Evolutionary conservation across 1,284 basidiomycete species (phyloP).

Genomic region (Trametes polyzona): DNA sequence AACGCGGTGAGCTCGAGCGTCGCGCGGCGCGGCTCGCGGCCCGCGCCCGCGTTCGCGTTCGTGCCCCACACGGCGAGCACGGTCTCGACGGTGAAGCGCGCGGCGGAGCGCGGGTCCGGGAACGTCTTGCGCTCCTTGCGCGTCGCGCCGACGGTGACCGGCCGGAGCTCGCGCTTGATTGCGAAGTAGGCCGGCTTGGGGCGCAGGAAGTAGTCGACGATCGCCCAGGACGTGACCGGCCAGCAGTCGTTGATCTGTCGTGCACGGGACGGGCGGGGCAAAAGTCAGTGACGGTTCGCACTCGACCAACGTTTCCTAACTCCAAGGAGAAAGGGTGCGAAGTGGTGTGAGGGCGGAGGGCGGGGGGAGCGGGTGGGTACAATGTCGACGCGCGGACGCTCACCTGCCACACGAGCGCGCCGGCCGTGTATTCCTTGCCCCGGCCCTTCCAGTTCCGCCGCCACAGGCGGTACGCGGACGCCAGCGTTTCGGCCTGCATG

Average conservation of each 20-base stretch:
- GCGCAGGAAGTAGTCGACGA: slow-evolving; percentile 69
- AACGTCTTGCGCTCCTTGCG: slow-evolving; percentile 71
- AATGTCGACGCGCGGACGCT: slow-evolving; percentile 15
- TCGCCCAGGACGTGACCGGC: slow-evolving; percentile 72
- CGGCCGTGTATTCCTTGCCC: slow-evolving; percentile 61
- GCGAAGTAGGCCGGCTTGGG: slow-evolving; percentile 64
- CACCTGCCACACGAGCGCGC: slow-evolving; percentile 59
- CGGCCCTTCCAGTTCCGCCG: slow-evolving; percentile 62
- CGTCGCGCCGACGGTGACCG: slow-evolving; percentile 79
- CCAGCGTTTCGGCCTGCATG: slow-evolving; percentile 68
- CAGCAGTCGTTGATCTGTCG: slow-evolving; percentile 69
- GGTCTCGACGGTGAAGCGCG: slow-evolving; percentile 68
- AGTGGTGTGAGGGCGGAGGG: not conserved
- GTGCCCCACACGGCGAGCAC: slow-evolving; percentile 83
- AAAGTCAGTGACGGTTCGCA: not conserved
- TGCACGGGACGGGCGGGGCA: not conserved
- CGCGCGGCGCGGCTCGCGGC: slow-evolving; percentile 57
- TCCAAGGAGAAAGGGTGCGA: not conserved
- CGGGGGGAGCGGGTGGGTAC: not conserved
- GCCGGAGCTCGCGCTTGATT: slow-evolving; percentile 55
- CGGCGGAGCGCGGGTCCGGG: slow-evolving; percentile 61
- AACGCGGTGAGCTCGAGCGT: slow-evolving; percentile 72
- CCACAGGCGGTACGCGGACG: slow-evolving; percentile 64
- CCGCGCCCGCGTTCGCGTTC: slow-evolving; percentile 78
- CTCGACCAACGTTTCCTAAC: not conserved